Conservation (phyloP, 352 stramenopile genomes). For the Phytophthora citrophthora region DNA sequence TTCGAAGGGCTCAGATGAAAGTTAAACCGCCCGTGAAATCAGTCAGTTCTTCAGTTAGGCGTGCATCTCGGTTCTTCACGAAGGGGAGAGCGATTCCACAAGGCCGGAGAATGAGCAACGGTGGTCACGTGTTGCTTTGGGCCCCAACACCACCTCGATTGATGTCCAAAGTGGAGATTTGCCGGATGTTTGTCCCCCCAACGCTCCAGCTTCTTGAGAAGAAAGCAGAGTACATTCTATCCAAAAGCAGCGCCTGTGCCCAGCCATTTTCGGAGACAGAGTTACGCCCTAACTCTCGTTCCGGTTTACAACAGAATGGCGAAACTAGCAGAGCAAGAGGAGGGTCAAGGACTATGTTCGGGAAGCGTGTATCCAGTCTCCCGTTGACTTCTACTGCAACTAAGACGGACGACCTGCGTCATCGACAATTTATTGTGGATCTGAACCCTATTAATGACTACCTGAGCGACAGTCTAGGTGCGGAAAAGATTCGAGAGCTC, state of each 20-base stretch:
- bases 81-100: neutral
- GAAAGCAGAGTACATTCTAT: constrained; percentile 52
- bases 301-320: too few species aligned
- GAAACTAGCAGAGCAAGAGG: too few species aligned
- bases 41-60: neutral
- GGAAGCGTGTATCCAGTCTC: too few species aligned
- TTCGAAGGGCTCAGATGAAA: constrained; percentile 21
- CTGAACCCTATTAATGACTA: constrained; percentile 52
- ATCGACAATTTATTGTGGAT: constrained; percentile 53
- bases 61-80: neutral
- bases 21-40: neutral
- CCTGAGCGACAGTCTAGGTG: constrained; percentile 40
- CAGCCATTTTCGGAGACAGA: neutral
- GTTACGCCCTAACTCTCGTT: constrained; percentile 25
- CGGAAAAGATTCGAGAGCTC: constrained; percentile 40
- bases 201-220: constrained; percentile 61
- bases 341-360: too few species aligned
- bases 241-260: constrained; percentile 48
- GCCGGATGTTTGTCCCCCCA: constrained; percentile 43
- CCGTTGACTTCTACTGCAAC: neutral
- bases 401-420: constrained; percentile 7
- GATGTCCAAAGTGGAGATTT: constrained; percentile 15
- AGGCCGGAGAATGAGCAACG: neutral
- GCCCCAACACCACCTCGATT: neutral
- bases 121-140: neutral